These are phyloP conservation scores for Chlamydomonas eustigma DNA, from an alignment of 139 green algal genomes.

Conservation along the genomic window DNA sequence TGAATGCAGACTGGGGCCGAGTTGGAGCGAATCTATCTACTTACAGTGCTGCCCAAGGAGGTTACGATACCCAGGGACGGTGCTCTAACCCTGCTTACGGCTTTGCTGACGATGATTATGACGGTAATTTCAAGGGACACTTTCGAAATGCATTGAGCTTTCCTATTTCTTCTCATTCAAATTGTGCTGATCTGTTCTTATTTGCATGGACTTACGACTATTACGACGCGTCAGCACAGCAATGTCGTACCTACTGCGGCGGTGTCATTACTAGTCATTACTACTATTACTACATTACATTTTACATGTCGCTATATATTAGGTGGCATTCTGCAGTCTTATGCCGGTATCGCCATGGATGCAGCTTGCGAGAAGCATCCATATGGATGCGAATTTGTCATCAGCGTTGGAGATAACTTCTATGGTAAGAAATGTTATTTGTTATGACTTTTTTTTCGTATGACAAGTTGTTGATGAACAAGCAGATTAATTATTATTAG, in stretches of 20 bases:
- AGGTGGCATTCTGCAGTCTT: neutral
- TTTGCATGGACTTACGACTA: too few species aligned
- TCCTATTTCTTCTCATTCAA: too few species aligned
- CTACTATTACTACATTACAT: too few species aligned
- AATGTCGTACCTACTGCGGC: too few species aligned
- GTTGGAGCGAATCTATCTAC: neutral
- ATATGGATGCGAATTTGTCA: constrained; percentile 5
- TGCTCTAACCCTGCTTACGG: neutral
- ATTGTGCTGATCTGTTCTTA: too few species aligned
- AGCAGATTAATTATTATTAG: too few species aligned
- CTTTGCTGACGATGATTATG: constrained; percentile 3
- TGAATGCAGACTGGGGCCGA: constrained; percentile 7
- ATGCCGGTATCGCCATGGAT: neutral
- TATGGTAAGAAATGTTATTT: neutral
- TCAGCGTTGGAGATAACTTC: constrained; percentile 6
- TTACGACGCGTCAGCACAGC: too few species aligned
- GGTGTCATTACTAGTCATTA: too few species aligned
- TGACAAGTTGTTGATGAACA: too few species aligned
- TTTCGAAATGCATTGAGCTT: too few species aligned
- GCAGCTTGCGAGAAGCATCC: neutral
- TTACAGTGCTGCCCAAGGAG: neutral
- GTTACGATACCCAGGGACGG: neutral
- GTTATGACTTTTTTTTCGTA: neutral
- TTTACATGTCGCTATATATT: neutral
- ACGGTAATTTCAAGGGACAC: too few species aligned